Conservation (phyloP, 805 yeast genomes). For the Myxozyma sirexii region DNA sequence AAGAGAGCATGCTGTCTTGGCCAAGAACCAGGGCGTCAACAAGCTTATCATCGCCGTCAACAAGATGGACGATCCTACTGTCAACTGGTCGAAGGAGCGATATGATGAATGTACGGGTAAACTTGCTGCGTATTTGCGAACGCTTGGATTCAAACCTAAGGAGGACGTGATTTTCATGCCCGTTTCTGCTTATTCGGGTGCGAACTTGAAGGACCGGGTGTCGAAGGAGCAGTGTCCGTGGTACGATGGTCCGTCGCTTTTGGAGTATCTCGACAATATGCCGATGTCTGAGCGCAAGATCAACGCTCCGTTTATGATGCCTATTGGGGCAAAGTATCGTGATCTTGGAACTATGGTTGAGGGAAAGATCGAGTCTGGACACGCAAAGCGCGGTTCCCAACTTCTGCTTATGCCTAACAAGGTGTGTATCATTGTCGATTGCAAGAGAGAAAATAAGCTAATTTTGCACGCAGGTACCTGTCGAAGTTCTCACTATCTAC, state of each 20-base stretch:
- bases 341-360: conserved; percentile 97
- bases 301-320: conserved; percentile 96
- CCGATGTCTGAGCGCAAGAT: conserved; percentile 80
- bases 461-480: conserved; percentile 45
- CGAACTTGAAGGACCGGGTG: conserved; percentile 89
- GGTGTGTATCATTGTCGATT: conserved; percentile 11
- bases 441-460: background rate
- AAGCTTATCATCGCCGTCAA: conserved; percentile 90
- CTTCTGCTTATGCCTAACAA: conserved; percentile 93
- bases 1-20: conserved; percentile 94
- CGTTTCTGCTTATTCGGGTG: conserved; percentile 97
- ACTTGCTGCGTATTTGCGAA: conserved; percentile 68
- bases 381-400: conserved; percentile 73
- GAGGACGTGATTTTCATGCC: conserved; percentile 93
- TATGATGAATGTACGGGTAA: conserved; percentile 92
- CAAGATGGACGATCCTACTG: conserved; percentile 99
- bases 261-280: conserved; percentile 86
- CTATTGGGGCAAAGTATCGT: conserved; percentile 90
- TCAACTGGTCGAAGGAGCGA: conserved; percentile 92
- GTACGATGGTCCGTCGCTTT: conserved; percentile 90
- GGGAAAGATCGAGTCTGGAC: conserved; percentile 97
- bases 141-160: conserved; percentile 83
- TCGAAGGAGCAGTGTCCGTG: conserved; percentile 75
- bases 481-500: conserved; percentile 85
- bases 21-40: conserved; percentile 98